Evolutionary conservation across 2,329 filamentous ascomycete species (phyloP).

Genomic region (Fusarium hostae): DNA sequence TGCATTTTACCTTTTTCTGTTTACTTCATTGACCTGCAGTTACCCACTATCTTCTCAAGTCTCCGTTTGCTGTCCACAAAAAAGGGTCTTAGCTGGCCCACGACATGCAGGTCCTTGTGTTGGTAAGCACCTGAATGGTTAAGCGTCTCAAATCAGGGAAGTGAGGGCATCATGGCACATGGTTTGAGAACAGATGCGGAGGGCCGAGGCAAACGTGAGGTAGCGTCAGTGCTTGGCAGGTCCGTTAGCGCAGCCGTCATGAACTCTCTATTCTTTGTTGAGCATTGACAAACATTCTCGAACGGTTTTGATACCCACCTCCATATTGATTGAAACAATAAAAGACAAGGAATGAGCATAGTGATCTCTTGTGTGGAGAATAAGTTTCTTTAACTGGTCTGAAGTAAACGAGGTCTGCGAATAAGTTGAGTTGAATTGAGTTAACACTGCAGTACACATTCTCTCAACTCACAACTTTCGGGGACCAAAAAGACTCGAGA

Average conservation of each 20-base stretch:
- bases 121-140: conserved; percentile 20
- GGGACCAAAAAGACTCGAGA: neutral
- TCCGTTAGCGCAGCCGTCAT: neutral
- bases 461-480: no score
- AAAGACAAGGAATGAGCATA: neutral
- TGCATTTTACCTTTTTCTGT: neutral
- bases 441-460: no score
- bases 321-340: neutral
- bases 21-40: neutral
- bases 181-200: neutral
- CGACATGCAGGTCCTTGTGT: conserved; percentile 6
- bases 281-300: neutral
- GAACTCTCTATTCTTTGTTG: conserved; percentile 11
- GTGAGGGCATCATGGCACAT: conserved; percentile 24
- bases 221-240: neutral
- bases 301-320: neutral
- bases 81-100: conserved; percentile 14
- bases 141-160: conserved; percentile 2
- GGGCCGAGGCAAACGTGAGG: neutral
- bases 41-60: conserved; percentile 4
- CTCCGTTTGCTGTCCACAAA: conserved; percentile 11
- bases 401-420: no score
- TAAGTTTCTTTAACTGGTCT: neutral
- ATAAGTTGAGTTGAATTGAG: no score
- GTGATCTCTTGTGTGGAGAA: neutral